phyloP scores from a whole-genome alignment of 2,329 filamentous ascomycete species.

The Colletotrichum orchidophilum region DNA sequence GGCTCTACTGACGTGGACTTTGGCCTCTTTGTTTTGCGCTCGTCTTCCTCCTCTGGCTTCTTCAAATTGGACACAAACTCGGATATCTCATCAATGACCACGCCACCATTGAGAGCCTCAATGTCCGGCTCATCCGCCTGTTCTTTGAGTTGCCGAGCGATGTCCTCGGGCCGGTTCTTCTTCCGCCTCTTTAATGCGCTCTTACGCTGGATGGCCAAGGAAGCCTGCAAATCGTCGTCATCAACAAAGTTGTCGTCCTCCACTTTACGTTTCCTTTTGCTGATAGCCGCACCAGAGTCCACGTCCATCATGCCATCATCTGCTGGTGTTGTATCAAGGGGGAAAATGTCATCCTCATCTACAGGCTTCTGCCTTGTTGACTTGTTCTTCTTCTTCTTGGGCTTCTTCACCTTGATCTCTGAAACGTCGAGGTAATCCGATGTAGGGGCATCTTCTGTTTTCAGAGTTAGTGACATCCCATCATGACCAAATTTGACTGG shows the following conservation, averaged over 20 bases:
- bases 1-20: conserved; percentile 48
- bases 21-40: conserved; percentile 61
- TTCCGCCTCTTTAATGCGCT: conserved; percentile 92
- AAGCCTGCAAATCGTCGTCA: conserved; percentile 91
- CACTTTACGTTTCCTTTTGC: conserved; percentile 69
- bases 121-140: conserved; percentile 65
- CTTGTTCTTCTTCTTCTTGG: conserved; percentile 92
- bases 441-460: conserved; percentile 69
- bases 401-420: conserved; percentile 92
- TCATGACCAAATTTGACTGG: neutral
- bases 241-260: conserved; percentile 80
- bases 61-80: conserved; percentile 92
- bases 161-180: conserved; percentile 84
- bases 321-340: conserved; percentile 46
- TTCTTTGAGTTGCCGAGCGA: conserved; percentile 81
- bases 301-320: conserved; percentile 76
- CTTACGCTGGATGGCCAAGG: conserved; percentile 82
- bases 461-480: conserved; percentile 42
- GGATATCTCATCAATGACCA: conserved; percentile 95
- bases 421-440: conserved; percentile 92
- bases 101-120: conserved; percentile 61
- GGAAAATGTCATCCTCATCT: conserved; percentile 71
- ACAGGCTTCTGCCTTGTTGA: conserved; percentile 74
- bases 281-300: conserved; percentile 63
- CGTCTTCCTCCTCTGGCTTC: conserved; percentile 67